Percentiles rank a stretch among this genome's conserved stretches.
phyloP scores from a whole-genome alignment of 1,139 yeast species.

The Taphrina confusa region DNA sequence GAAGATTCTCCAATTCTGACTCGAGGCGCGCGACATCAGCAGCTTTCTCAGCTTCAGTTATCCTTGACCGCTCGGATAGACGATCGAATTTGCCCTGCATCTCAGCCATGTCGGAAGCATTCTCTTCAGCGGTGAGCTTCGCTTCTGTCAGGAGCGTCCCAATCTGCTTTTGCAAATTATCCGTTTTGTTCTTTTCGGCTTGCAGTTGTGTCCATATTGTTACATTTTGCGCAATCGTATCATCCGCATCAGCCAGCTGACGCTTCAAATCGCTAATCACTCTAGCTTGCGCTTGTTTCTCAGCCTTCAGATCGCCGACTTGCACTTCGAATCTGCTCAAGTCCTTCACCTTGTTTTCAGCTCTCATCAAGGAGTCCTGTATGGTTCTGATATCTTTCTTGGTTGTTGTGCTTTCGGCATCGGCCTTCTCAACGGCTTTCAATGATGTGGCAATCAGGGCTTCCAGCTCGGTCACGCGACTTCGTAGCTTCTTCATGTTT shows the following conservation, averaged over 20 bases:
- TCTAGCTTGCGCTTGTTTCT: conserved; percentile 36
- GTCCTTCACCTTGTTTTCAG: conserved; percentile 38
- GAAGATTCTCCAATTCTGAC: conserved; percentile 50
- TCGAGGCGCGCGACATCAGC: conserved; percentile 48
- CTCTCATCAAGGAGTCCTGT: conserved; percentile 39
- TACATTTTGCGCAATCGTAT: conserved; percentile 34
- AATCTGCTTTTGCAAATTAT: conserved; percentile 41
- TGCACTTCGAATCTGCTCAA: conserved; percentile 39
- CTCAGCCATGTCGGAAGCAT: conserved; percentile 37
- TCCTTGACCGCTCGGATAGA: conserved; percentile 36
- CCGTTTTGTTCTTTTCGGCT: conserved; percentile 33
- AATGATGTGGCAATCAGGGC: conserved; percentile 41
- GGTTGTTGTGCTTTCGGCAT: conserved; percentile 40
- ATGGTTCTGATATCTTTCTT: conserved; percentile 40
- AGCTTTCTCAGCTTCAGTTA: conserved; percentile 42
- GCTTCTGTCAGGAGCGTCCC: conserved; percentile 41
- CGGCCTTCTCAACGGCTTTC: conserved; percentile 41
- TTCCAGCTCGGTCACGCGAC: conserved; percentile 48
- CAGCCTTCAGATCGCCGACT: conserved; percentile 35
- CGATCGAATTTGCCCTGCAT: conserved; percentile 39
- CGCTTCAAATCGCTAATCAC: conserved; percentile 37
- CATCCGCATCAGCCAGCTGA: conserved; percentile 36
- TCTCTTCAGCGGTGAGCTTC: conserved; percentile 39
- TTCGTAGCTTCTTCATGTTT: conserved; percentile 62
- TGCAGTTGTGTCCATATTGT: conserved; percentile 26